Percentiles rank a stretch among this genome's conserved stretches.
phyloP scores from a whole-genome alignment of 345 rosid species.

The Nephelium lappaceum region DNA sequence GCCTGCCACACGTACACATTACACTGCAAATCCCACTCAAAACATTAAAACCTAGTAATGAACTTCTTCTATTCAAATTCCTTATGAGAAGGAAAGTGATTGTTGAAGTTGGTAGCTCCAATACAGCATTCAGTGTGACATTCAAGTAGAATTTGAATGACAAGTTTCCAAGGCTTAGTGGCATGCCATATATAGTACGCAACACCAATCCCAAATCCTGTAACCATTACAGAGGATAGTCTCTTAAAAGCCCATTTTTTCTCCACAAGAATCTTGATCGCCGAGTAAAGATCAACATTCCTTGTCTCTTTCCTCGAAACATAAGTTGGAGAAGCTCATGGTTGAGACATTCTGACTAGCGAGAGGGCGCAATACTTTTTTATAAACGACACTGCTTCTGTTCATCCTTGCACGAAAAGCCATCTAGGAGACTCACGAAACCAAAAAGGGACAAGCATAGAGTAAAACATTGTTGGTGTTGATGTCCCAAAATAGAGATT shows the following conservation, averaged over 20 bases:
- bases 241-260: conserved; percentile 61
- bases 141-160: conserved; percentile 60
- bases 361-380: conserved; percentile 41
- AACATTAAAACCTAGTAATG: conserved; percentile 42
- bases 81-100: conserved; percentile 43
- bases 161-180: conserved; percentile 54
- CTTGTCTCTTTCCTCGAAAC: conserved; percentile 33
- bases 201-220: conserved; percentile 63
- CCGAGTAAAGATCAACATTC: conserved; percentile 43
- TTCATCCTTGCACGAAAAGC: conserved; percentile 52
- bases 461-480: conserved; percentile 40
- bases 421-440: conserved; percentile 62
- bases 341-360: conserved; percentile 20
- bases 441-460: conserved; percentile 31
- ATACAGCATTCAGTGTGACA: conserved; percentile 60
- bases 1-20: conserved; percentile 36
- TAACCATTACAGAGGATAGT: conserved; percentile 36
- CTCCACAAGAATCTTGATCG: conserved; percentile 44
- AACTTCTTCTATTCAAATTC: conserved; percentile 44
- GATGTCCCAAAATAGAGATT: conserved; percentile 51
- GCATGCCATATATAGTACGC: conserved; percentile 83
- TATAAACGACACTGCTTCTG: conserved; percentile 58
- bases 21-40: conserved; percentile 50
- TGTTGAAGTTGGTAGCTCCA: conserved; percentile 63
- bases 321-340: conserved; percentile 37